A percentile compares a stretch with the other conserved stretches of the same genome.
Conservation (phyloP, 192 early-diverging fungal species). For the Dimargaris xerosporica region DNA sequence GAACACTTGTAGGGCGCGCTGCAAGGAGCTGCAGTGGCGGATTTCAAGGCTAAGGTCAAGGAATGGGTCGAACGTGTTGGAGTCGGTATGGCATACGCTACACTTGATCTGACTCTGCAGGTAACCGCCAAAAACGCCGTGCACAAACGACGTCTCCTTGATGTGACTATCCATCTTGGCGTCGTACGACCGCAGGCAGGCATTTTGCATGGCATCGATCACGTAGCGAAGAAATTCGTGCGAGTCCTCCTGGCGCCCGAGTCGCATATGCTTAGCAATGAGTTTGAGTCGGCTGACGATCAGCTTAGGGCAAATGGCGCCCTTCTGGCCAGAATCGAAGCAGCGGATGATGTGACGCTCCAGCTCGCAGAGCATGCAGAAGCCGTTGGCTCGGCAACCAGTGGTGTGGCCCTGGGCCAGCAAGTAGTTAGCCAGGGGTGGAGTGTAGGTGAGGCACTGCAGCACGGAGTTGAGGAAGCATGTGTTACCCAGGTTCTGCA, state of each 20-base stretch:
- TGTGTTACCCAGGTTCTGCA: constrained; percentile 59
- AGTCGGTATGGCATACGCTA: constrained; percentile 47
- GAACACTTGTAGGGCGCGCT: constrained; percentile 53
- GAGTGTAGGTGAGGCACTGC: constrained; percentile 62
- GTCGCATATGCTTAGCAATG: constrained; percentile 59
- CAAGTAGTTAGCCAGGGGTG: constrained; percentile 52
- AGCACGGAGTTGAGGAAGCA: constrained; percentile 71
- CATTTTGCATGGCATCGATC: constrained; percentile 54
- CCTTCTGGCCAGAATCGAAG: constrained; percentile 16
- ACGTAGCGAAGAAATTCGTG: constrained; percentile 72
- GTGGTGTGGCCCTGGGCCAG: constrained; percentile 38
- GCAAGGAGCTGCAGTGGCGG: constrained; percentile 37
- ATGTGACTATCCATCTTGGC: constrained; percentile 49
- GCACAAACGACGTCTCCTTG: constrained; percentile 58
- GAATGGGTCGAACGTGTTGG: constrained; percentile 60
- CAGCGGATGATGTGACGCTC: constrained; percentile 46
- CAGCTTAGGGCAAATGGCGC: constrained; percentile 43
- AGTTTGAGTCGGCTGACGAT: constrained; percentile 48
- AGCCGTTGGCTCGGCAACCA: constrained; percentile 39
- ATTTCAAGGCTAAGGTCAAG: constrained; percentile 71
- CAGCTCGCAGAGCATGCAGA: constrained; percentile 61
- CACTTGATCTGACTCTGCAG: constrained; percentile 67
- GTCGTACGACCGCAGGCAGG: constrained; percentile 34
- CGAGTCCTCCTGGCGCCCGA: constrained; percentile 77
- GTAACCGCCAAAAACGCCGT: constrained; percentile 74